phyloP scores from a whole-genome alignment of 1,284 basidiomycete genomes.

The Ganoderma sinense region DNA sequence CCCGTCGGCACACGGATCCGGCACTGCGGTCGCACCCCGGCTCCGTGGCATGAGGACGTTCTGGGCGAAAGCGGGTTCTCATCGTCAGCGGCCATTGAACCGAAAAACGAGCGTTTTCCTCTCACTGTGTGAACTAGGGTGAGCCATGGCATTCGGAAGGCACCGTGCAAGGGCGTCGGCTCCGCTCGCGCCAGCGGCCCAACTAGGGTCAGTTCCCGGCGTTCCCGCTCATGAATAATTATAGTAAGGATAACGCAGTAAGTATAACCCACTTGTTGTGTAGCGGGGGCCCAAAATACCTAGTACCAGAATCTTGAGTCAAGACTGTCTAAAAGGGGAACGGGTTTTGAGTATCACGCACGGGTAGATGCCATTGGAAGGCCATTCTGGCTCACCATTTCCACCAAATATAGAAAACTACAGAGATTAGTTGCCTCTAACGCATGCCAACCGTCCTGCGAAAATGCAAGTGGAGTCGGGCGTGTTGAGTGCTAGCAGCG shows the following conservation, averaged over 20 bases:
- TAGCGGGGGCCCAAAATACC: background rate
- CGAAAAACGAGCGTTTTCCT: background rate
- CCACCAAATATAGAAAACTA: too few relatives aligned
- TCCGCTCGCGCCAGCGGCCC: background rate
- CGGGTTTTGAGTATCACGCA: background rate
- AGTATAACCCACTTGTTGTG: background rate
- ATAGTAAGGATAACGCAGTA: background rate
- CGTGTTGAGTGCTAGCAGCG: too few relatives aligned
- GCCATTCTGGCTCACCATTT: too few relatives aligned
- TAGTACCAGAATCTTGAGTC: background rate
- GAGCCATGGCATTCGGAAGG: slow-evolving; percentile 10
- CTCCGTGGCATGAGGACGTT: slow-evolving; percentile 13
- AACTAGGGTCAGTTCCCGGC: too few relatives aligned
- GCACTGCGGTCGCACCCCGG: slow-evolving; percentile 14
- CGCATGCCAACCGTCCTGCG: too few relatives aligned
- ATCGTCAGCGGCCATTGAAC: slow-evolving; percentile 14
- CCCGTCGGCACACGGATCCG: slow-evolving; percentile 17
- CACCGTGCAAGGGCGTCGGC: background rate
- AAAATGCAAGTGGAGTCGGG: too few relatives aligned
- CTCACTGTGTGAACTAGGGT: slow-evolving; percentile 19
- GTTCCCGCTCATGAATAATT: background rate
- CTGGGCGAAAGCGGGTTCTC: slow-evolving; percentile 9
- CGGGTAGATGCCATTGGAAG: too few relatives aligned
- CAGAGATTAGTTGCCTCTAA: too few relatives aligned
- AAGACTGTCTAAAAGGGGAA: background rate